Evolutionary conservation across 2,329 filamentous ascomycete genomes (phyloP).

Genomic region (Fusarium xyrophilum): DNA sequence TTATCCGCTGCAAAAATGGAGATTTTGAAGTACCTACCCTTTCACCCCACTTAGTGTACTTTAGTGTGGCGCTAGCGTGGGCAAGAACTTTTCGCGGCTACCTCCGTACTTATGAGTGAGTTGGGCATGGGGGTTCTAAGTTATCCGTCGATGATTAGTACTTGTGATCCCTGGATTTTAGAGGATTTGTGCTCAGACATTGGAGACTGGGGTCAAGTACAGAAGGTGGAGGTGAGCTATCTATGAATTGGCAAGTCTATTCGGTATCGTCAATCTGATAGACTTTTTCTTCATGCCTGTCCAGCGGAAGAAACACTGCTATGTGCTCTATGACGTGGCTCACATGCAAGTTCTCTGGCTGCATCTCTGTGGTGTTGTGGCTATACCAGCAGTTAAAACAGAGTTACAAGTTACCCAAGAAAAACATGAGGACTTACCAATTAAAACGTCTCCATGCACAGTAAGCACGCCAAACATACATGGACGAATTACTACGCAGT

Average conservation of each 20-base stretch:
- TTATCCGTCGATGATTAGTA: neutral
- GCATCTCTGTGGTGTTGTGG: neutral
- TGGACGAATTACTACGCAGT: neutral
- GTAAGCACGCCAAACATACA: neutral
- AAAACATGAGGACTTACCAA: neutral
- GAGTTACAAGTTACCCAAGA: conserved; percentile 3
- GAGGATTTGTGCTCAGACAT: neutral
- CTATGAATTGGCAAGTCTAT: neutral
- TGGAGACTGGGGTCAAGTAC: neutral
- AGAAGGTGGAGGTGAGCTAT: neutral
- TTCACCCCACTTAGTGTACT: too few relatives aligned
- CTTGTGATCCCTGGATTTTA: neutral
- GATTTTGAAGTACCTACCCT: too few relatives aligned
- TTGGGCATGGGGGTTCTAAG: conserved; percentile 19
- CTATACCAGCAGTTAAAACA: conserved; percentile 15
- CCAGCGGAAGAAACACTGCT: neutral
- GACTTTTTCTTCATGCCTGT: neutral
- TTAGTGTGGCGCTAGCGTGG: too few relatives aligned
- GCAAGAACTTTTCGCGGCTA: too few relatives aligned
- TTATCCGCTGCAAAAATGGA: too few relatives aligned
- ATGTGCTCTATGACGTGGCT: neutral
- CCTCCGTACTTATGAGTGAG: conserved; percentile 1
- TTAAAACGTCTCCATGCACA: neutral
- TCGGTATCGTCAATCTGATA: neutral
- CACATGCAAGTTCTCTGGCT: neutral